These are phyloP conservation scores for Saposhnikovia divaricata DNA, from an alignment of 129 eudicot species.

Conservation along the genomic window DNA sequence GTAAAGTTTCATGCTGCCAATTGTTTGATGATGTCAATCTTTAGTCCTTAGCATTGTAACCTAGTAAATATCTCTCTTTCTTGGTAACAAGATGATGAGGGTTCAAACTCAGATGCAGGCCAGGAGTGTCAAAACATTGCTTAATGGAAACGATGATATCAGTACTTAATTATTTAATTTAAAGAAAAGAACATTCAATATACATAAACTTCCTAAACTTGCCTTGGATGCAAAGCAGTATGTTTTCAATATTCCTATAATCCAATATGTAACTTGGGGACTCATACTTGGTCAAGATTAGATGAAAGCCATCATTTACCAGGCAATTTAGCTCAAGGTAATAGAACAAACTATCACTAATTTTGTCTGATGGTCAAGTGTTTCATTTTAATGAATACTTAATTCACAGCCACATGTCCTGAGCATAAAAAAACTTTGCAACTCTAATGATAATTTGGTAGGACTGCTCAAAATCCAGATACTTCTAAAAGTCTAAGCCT, in stretches of 20 bases:
- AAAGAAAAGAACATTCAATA: neutral
- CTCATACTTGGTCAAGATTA: neutral
- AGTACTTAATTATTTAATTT: neutral
- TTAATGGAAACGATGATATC: neutral
- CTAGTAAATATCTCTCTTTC: neutral
- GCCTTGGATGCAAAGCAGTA: neutral
- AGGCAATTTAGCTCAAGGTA: neutral
- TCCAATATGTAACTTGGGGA: neutral
- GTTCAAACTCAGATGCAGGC: neutral
- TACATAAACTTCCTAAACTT: neutral
- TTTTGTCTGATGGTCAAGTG: neutral
- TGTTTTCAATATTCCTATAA: neutral
- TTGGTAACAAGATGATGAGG: neutral
- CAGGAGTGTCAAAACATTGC: too few species aligned
- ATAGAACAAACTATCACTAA: neutral
- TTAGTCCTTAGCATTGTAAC: neutral
- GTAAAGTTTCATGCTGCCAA: neutral
- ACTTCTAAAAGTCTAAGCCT: neutral
- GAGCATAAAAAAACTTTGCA: neutral
- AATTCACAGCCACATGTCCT: neutral
- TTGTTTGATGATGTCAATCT: neutral
- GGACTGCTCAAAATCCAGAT: neutral
- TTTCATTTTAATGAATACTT: neutral
- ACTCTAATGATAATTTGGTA: neutral
- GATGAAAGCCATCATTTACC: neutral